phyloP scores from a whole-genome alignment of 2,329 filamentous ascomycete species.

The Aspergillus thermomutatus region DNA sequence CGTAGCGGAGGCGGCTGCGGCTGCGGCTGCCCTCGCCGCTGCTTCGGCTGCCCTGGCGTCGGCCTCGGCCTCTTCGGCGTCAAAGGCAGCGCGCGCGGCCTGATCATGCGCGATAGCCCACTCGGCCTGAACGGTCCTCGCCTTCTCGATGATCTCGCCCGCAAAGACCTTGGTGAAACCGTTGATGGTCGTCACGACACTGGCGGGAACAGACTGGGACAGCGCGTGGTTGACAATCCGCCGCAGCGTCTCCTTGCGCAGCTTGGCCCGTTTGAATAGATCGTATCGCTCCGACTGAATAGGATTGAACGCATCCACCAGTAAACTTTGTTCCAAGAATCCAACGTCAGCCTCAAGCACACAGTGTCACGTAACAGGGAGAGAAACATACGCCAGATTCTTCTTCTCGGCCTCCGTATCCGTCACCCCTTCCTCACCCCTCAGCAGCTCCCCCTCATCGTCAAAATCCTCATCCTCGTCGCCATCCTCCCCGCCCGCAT shows the following conservation, averaged over 20 bases:
- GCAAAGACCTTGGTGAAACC: slow-evolving; percentile 66
- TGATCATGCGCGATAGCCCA: slow-evolving; percentile 50
- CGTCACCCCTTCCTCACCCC: slow-evolving; percentile 42
- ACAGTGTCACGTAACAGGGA: slow-evolving; percentile 1
- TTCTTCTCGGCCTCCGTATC: slow-evolving; percentile 53
- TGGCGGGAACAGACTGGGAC: slow-evolving; percentile 63
- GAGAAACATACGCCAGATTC: slow-evolving; percentile 44
- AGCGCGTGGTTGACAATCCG: slow-evolving; percentile 65
- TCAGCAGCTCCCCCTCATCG: slow-evolving; percentile 44
- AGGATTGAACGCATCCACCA: slow-evolving; percentile 47
- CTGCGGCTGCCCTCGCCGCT: slow-evolving; percentile 13
- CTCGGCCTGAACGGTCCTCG: slow-evolving; percentile 58
- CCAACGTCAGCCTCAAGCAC: slow-evolving; percentile 6
- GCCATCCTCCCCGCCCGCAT: slow-evolving; percentile 46
- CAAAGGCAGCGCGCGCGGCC: slow-evolving; percentile 52
- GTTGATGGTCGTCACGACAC: slow-evolving; percentile 61
- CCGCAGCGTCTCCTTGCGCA: slow-evolving; percentile 50
- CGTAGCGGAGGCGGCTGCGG: slow-evolving; percentile 1
- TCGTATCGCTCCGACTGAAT: slow-evolving; percentile 49
- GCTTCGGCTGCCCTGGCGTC: slow-evolving; percentile 47
- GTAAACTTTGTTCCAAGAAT: slow-evolving; percentile 28
- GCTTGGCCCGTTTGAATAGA: slow-evolving; percentile 48
- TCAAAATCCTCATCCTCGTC: slow-evolving; percentile 51
- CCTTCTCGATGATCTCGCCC: slow-evolving; percentile 63
- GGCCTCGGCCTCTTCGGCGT: slow-evolving; percentile 47